phyloP scores from a whole-genome alignment of 257 asterid species.

The Fraxinus pennsylvanica region DNA sequence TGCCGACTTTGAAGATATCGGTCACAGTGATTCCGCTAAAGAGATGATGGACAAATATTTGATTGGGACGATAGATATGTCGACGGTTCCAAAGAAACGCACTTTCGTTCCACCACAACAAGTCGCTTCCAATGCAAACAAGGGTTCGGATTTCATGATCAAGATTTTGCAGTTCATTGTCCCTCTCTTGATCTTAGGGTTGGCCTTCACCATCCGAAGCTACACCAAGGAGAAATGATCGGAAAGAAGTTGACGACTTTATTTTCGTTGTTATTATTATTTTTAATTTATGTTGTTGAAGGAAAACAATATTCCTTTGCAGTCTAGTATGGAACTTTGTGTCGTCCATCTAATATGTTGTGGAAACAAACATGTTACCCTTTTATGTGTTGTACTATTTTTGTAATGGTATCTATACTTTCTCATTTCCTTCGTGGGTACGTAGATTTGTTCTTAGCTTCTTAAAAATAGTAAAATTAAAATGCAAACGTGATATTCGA shows the following conservation, averaged over 20 bases:
- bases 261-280: neutral
- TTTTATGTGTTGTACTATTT: neutral
- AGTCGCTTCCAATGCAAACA: conserved; percentile 47
- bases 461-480: too few relatives aligned
- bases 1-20: conserved; percentile 75
- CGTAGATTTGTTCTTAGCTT: neutral
- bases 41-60: conserved; percentile 63
- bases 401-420: neutral
- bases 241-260: neutral
- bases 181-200: conserved; percentile 73
- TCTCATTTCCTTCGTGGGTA: neutral
- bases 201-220: conserved; percentile 69
- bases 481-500: too few relatives aligned
- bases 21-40: conserved; percentile 79
- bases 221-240: conserved; percentile 73
- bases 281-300: conserved; percentile 27
- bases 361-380: neutral
- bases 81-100: conserved; percentile 67
- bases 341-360: neutral
- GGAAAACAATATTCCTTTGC: neutral
- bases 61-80: conserved; percentile 64
- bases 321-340: neutral
- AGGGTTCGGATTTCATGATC: conserved; percentile 56
- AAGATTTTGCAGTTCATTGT: conserved; percentile 77
- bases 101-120: conserved; percentile 45